A percentile compares a stretch with the other conserved stretches of the same genome.
These are phyloP conservation scores for Wickerhamiella occidentalis DNA, from an alignment of 805 yeast genomes.

Conservation along the genomic window DNA sequence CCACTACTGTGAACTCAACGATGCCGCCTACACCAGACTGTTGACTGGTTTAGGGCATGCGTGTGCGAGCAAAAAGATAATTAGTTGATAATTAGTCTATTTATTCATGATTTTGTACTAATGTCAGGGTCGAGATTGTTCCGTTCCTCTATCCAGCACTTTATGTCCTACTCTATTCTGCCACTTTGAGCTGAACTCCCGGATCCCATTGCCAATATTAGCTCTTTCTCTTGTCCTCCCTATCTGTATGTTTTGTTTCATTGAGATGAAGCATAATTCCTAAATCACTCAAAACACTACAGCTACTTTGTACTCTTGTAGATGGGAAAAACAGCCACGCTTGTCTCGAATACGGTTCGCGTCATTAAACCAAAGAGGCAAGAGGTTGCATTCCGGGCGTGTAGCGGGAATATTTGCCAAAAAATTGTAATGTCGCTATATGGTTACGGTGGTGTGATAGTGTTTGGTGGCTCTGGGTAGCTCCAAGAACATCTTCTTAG, in stretches of 20 bases:
- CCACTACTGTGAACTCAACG: background rate
- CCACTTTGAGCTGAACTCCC: no score
- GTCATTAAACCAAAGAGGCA: background rate
- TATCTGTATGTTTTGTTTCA: background rate
- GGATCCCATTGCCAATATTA: background rate
- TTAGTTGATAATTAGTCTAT: background rate
- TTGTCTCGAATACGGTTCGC: background rate
- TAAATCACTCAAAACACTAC: background rate
- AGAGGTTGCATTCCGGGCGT: background rate
- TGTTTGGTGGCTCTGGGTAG: no score
- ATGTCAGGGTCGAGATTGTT: no score
- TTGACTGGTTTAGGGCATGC: no score
- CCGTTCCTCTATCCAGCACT: no score
- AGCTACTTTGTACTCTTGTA: background rate
- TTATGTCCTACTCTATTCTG: no score
- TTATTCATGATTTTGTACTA: background rate
- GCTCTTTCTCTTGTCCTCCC: background rate
- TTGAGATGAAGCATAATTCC: background rate
- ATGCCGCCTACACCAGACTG: constrained; percentile 5
- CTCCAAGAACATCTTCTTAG: no score
- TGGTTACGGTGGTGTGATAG: no score
- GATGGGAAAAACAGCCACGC: background rate
- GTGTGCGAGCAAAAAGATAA: no score
- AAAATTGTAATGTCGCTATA: no score
- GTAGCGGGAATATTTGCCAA: no score